Percentiles rank a stretch among this genome's conserved stretches.
Evolutionary conservation across 768 basidiomycete genomes (phyloP).

Genomic region (Lactarius hengduanensis): DNA sequence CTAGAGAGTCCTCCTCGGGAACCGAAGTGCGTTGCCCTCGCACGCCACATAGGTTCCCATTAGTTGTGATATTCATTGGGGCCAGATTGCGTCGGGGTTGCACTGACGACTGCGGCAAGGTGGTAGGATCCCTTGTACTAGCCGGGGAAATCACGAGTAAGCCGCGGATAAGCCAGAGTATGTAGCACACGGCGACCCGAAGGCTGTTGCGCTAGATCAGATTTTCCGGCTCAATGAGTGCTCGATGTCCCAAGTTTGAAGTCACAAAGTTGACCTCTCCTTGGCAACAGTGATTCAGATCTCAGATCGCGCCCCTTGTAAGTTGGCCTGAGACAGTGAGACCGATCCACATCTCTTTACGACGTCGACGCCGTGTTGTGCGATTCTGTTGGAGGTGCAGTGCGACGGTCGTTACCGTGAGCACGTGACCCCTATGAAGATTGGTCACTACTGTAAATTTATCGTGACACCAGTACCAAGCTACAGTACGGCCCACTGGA

Average conservation of each 20-base stretch:
- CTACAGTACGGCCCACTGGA: not conserved
- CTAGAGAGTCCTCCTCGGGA: not conserved
- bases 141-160: not conserved
- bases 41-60: constrained; percentile 2
- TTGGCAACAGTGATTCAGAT: not conserved
- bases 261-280: not conserved
- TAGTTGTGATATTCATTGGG: not conserved
- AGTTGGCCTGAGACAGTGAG: too few relatives aligned
- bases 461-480: not conserved
- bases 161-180: not conserved
- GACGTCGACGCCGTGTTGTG: too few relatives aligned
- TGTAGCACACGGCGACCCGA: not conserved
- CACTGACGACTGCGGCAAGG: not conserved
- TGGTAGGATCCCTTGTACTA: not conserved
- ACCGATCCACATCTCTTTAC: too few relatives aligned
- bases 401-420: too few relatives aligned
- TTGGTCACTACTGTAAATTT: too few relatives aligned
- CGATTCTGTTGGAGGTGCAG: too few relatives aligned
- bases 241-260: not conserved
- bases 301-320: too few relatives aligned
- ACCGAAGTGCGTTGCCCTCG: constrained; percentile 1
- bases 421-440: not conserved
- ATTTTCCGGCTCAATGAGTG: too few relatives aligned
- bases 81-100: not conserved
- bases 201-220: not conserved